These are phyloP conservation scores for Xylariales sp. DNA, from an alignment of 2,329 filamentous ascomycete species.

Conservation along the genomic window DNA sequence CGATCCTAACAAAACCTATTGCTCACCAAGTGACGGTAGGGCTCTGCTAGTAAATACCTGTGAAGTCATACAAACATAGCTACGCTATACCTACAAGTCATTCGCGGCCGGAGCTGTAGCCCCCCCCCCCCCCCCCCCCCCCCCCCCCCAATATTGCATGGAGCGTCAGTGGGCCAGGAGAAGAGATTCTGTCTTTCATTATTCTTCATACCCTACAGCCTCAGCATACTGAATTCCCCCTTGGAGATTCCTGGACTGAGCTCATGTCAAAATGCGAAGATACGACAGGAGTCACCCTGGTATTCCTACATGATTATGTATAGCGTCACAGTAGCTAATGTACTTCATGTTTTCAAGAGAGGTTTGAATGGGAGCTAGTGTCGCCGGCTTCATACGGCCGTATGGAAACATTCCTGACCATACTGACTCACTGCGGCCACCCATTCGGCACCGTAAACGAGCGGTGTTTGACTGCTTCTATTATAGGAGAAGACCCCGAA, in stretches of 20 bases:
- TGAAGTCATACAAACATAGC: not conserved
- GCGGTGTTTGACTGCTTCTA: constrained; percentile 9
- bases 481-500: not conserved
- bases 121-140: not conserved
- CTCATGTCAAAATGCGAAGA: not conserved
- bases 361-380: not conserved
- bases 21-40: not conserved
- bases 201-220: not conserved
- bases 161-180: not conserved
- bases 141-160: not conserved
- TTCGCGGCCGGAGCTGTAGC: constrained; percentile 1
- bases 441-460: not conserved
- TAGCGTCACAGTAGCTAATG: constrained; percentile 1
- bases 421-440: not conserved
- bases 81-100: constrained; percentile 1
- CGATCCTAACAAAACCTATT: constrained; percentile 11
- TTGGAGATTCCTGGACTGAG: not conserved
- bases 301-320: constrained; percentile 4
- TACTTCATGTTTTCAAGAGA: not conserved
- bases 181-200: not conserved
- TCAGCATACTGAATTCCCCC: constrained; percentile 11
- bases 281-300: not conserved
- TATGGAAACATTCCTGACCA: not conserved
- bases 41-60: not conserved
- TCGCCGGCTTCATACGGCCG: not conserved